Percentiles rank a stretch among this genome's conserved stretches.
Evolutionary conservation across 176 grass and related monocot species (phyloP).

Genomic region (Chrysopogon serrulatus): DNA sequence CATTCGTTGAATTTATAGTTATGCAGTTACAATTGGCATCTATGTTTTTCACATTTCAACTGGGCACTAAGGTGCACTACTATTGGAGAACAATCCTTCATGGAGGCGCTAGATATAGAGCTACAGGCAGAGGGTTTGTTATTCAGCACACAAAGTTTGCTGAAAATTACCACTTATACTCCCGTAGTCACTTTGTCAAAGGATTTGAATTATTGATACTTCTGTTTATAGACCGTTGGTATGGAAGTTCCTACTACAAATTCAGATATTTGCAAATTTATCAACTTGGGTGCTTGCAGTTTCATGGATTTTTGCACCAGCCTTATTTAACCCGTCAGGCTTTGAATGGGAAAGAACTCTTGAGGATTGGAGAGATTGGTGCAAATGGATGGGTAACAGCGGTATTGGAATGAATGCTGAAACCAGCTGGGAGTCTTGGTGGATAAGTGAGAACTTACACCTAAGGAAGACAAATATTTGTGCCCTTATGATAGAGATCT

Average conservation of each 20-base stretch:
- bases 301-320: slow-evolving; percentile 85
- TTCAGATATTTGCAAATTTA: slow-evolving; percentile 67
- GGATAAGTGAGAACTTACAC: slow-evolving; percentile 71
- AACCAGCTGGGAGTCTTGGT: slow-evolving; percentile 93
- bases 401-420: slow-evolving; percentile 67
- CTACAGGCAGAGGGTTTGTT: slow-evolving; percentile 85
- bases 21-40: slow-evolving; percentile 94
- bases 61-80: slow-evolving; percentile 86
- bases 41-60: slow-evolving; percentile 94
- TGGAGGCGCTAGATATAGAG: slow-evolving; percentile 75
- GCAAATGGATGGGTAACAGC: slow-evolving; percentile 73
- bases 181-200: slow-evolving; percentile 93
- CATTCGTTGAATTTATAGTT: slow-evolving; percentile 80
- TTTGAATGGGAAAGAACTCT: slow-evolving; percentile 90
- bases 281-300: slow-evolving; percentile 82
- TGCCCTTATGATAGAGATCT: slow-evolving; percentile 66
- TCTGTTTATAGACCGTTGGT: slow-evolving; percentile 65
- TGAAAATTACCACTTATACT: slow-evolving; percentile 88
- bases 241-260: slow-evolving; percentile 68
- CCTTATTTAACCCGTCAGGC: slow-evolving; percentile 81
- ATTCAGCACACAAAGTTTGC: slow-evolving; percentile 81
- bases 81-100: slow-evolving; percentile 88
- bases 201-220: slow-evolving; percentile 79
- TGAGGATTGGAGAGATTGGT: slow-evolving; percentile 86
- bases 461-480: slow-evolving; percentile 58